Conservation (phyloP, 2,329 filamentous ascomycete species). For the Trichoderma sp. region DNA sequence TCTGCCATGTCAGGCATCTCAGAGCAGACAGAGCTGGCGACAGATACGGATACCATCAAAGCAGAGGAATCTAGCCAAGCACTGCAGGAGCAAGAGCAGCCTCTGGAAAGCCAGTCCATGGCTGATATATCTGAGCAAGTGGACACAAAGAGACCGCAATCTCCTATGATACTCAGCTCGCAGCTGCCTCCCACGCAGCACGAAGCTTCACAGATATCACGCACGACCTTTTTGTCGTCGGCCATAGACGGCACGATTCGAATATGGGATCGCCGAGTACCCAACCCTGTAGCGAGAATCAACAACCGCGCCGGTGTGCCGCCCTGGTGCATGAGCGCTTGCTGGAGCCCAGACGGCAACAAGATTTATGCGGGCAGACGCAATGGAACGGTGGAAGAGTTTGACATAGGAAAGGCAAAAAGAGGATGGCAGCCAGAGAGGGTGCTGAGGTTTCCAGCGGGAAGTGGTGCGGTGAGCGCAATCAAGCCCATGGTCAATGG, state of each 20-base stretch:
- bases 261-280: constrained; percentile 87
- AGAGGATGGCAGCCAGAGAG: constrained; percentile 72
- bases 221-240: constrained; percentile 84
- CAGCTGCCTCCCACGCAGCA: constrained; percentile 44
- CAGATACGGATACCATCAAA: neutral
- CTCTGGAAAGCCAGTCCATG: neutral
- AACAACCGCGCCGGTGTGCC: constrained; percentile 73
- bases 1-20: constrained; percentile 4
- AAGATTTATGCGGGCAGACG: constrained; percentile 89
- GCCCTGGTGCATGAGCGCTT: constrained; percentile 96
- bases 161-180: constrained; percentile 39
- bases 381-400: constrained; percentile 94
- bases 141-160: constrained; percentile 30
- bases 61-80: neutral
- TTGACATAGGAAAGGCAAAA: constrained; percentile 74
- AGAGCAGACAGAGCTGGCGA: constrained; percentile 13
- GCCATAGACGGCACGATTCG: constrained; percentile 84
- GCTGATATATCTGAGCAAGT: neutral
- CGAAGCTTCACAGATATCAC: constrained; percentile 62
- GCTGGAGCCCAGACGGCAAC: constrained; percentile 95
- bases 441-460: constrained; percentile 82
- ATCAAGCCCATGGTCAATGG: constrained; percentile 91
- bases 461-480: constrained; percentile 86
- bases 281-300: constrained; percentile 77
- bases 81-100: constrained; percentile 4